Conservation (phyloP, 441 rosid genomes). For the Raphanus hybrid region DNA sequence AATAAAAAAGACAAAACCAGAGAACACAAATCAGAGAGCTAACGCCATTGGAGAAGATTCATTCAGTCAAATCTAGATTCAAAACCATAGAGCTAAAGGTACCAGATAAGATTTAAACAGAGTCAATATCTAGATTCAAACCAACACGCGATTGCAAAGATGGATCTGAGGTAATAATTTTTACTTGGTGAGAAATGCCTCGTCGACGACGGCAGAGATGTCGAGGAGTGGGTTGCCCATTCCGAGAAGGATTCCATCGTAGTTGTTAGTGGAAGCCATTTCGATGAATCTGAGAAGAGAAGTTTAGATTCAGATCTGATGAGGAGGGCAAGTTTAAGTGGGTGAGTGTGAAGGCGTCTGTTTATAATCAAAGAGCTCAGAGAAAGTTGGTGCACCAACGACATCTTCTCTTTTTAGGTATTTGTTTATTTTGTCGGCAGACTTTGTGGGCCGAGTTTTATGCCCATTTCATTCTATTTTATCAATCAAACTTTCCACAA, state of each 20-base stretch:
- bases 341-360: background rate
- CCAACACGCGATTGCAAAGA: background rate
- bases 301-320: background rate
- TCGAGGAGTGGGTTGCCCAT: slow-evolving; percentile 96
- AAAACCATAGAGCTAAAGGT: background rate
- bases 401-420: background rate
- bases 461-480: background rate
- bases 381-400: slow-evolving; percentile 40
- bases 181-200: slow-evolving; percentile 68
- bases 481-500: slow-evolving; percentile 19
- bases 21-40: background rate
- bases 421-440: slow-evolving; percentile 17
- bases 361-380: background rate
- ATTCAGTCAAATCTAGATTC: background rate
- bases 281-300: slow-evolving; percentile 15
- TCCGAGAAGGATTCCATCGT: slow-evolving; percentile 69
- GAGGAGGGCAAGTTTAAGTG: background rate
- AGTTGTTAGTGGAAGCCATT: slow-evolving; percentile 47
- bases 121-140: background rate
- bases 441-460: background rate
- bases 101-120: background rate
- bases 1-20: background rate
- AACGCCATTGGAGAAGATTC: background rate
- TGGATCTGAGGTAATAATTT: slow-evolving; percentile 5
- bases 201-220: slow-evolving; percentile 82